Conservation (phyloP, 495 filamentous ascomycete species). For the Aspergillus avenaceus region DNA sequence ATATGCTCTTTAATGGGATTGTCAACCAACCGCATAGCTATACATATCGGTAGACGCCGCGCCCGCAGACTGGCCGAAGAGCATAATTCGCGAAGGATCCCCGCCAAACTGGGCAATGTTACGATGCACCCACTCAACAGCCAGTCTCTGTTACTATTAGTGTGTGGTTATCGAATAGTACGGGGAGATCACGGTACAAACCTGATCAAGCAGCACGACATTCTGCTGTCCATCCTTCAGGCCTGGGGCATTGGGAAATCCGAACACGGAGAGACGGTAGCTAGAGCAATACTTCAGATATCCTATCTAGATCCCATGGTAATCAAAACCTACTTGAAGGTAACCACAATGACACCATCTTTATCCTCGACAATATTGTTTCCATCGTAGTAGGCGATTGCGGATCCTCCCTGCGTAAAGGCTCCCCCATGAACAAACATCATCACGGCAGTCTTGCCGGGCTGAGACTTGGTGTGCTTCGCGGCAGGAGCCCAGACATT, state of each 20-base stretch:
- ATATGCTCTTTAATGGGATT: too few species aligned
- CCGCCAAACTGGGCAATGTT: slow-evolving; percentile 37
- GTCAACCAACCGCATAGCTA: slow-evolving; percentile 20
- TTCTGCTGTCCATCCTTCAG: slow-evolving; percentile 19
- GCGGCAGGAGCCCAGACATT: slow-evolving; percentile 41
- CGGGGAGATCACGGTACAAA: neutral
- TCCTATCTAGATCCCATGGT: too few species aligned
- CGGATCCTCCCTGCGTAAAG: slow-evolving; percentile 26
- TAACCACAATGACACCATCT: slow-evolving; percentile 33
- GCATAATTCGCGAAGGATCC: slow-evolving; percentile 29
- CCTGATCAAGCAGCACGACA: slow-evolving; percentile 32
- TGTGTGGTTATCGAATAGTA: neutral
- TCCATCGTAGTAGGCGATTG: slow-evolving; percentile 34
- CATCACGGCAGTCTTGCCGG: slow-evolving; percentile 13
- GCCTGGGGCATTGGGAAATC: slow-evolving; percentile 29
- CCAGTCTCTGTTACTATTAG: slow-evolving; percentile 19
- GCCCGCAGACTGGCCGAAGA: slow-evolving; percentile 33
- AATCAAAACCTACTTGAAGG: slow-evolving; percentile 16
- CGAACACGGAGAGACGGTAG: slow-evolving; percentile 35
- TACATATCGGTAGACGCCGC: slow-evolving; percentile 24
- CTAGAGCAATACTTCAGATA: slow-evolving; percentile 10
- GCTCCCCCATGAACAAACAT: slow-evolving; percentile 21
- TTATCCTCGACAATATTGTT: slow-evolving; percentile 24
- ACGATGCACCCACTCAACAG: slow-evolving; percentile 31
- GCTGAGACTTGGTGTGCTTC: neutral